Conservation (phyloP, 768 basidiomycete species). For the Calocera cornea region DNA sequence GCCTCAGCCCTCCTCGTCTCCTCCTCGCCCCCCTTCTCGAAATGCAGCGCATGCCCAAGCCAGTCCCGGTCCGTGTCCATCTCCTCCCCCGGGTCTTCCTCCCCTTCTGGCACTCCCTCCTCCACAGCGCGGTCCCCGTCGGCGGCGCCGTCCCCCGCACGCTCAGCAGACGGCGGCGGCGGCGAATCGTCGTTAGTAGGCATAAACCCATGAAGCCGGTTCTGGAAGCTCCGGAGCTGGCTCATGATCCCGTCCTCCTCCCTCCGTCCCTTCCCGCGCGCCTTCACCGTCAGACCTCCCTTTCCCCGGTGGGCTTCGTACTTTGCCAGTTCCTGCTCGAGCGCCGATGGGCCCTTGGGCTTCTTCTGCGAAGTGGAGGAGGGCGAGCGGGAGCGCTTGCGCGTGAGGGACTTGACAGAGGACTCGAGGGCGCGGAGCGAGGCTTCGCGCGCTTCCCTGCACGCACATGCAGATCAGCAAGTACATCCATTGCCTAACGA, state of each 20-base stretch:
- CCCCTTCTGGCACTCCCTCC: slow-evolving; percentile 9
- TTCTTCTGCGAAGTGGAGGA: slow-evolving; percentile 38
- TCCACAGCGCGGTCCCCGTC: slow-evolving; percentile 15
- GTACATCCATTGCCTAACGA: no score
- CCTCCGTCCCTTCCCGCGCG: slow-evolving; percentile 51
- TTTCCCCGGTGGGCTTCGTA: slow-evolving; percentile 39
- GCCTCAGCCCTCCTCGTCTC: slow-evolving; percentile 59
- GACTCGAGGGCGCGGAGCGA: slow-evolving; percentile 58
- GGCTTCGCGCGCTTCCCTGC: slow-evolving; percentile 56
- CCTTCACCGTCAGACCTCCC: slow-evolving; percentile 40
- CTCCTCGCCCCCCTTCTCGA: slow-evolving; percentile 67
- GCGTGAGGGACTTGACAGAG: not conserved
- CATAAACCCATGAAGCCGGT: not conserved
- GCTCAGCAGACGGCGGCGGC: slow-evolving; percentile 18
- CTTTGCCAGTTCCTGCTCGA: slow-evolving; percentile 70
- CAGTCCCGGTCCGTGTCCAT: slow-evolving; percentile 68
- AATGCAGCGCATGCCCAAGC: slow-evolving; percentile 54
- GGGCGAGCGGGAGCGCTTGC: not conserved
- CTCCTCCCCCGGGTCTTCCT: slow-evolving; percentile 27
- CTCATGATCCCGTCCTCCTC: slow-evolving; percentile 60
- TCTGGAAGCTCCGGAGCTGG: slow-evolving; percentile 31
- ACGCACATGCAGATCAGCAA: not conserved
- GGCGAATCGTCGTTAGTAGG: not conserved
- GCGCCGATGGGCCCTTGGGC: slow-evolving; percentile 40
- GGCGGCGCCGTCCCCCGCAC: slow-evolving; percentile 20